Percentiles rank a stretch among this genome's conserved stretches.
phyloP scores from a whole-genome alignment of 129 eudicot genomes.

The Flaveria robusta region DNA sequence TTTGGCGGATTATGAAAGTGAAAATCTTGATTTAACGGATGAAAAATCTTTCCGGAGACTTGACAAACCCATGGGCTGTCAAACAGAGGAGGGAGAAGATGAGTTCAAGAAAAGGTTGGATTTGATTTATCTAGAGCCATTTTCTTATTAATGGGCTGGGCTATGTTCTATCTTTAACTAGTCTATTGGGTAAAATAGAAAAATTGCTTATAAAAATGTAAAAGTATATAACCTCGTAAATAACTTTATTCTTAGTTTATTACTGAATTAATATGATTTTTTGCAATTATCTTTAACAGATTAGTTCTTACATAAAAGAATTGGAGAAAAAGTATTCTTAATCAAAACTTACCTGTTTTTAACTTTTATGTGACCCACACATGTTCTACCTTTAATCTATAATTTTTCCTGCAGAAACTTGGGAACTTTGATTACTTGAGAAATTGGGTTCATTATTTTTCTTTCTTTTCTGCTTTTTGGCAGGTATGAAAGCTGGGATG shows the following conservation, averaged over 20 bases:
- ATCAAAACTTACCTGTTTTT: not conserved
- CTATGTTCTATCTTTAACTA: not conserved
- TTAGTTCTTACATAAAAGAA: not conserved
- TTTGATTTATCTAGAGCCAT: not conserved
- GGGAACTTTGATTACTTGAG: not conserved
- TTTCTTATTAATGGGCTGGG: not conserved
- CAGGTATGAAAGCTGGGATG: constrained; percentile 99
- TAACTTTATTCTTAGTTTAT: not conserved
- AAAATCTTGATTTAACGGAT: constrained; percentile 65
- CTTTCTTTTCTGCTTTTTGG: not conserved
- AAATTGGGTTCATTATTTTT: not conserved
- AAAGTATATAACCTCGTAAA: not conserved
- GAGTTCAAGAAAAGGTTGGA: constrained; percentile 91
- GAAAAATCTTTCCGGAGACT: constrained; percentile 81
- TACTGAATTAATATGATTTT: not conserved
- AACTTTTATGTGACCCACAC: not conserved
- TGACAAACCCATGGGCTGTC: constrained; percentile 98
- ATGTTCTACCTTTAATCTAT: not conserved
- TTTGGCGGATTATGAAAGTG: constrained; percentile 94
- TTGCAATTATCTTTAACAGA: not conserved
- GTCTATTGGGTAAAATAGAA: not conserved
- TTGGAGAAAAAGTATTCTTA: not conserved
- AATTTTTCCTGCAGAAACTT: not conserved
- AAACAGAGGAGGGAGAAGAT: constrained; percentile 88
- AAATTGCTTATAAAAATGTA: not conserved